Evolutionary conservation across 805 yeast genomes (phyloP).

Genomic region (Metschnikowia shivogae): DNA sequence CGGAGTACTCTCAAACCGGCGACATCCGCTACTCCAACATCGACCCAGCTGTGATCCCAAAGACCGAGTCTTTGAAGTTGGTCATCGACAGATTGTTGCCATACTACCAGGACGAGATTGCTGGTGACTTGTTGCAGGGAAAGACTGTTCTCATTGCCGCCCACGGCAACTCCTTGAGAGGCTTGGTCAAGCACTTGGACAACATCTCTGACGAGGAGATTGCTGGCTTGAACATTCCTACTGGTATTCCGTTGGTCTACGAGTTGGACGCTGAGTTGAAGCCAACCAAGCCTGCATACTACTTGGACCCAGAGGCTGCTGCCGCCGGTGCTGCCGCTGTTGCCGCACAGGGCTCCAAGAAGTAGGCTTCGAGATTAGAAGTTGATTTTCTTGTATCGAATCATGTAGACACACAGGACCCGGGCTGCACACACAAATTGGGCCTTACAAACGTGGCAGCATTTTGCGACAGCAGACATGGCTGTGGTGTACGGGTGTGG

Average conservation of each 20-base stretch:
- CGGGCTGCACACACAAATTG: no score
- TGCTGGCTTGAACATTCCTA: slow-evolving; percentile 94
- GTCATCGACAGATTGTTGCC: slow-evolving; percentile 96
- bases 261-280: slow-evolving; percentile 83
- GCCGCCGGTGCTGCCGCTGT: slow-evolving; percentile 99
- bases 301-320: slow-evolving; percentile 99
- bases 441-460: no score
- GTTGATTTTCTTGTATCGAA: neutral
- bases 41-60: slow-evolving; percentile 84
- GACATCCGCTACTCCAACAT: slow-evolving; percentile 82
- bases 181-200: slow-evolving; percentile 92
- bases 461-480: neutral
- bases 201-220: slow-evolving; percentile 87
- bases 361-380: slow-evolving; percentile 9
- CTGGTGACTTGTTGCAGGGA: slow-evolving; percentile 76
- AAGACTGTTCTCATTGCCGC: slow-evolving; percentile 94
- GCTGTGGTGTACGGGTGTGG: neutral
- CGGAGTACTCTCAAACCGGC: slow-evolving; percentile 78
- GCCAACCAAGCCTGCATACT: slow-evolving; percentile 91
- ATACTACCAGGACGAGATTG: slow-evolving; percentile 91
- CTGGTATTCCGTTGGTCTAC: slow-evolving; percentile 97
- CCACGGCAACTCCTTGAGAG: slow-evolving; percentile 98
- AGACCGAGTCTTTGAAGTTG: slow-evolving; percentile 89
- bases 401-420: neutral
- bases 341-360: slow-evolving; percentile 81